Base-by-base conservation (phyloP, 2,329 filamentous ascomycete species). In the Fusarium coicis region DNA sequence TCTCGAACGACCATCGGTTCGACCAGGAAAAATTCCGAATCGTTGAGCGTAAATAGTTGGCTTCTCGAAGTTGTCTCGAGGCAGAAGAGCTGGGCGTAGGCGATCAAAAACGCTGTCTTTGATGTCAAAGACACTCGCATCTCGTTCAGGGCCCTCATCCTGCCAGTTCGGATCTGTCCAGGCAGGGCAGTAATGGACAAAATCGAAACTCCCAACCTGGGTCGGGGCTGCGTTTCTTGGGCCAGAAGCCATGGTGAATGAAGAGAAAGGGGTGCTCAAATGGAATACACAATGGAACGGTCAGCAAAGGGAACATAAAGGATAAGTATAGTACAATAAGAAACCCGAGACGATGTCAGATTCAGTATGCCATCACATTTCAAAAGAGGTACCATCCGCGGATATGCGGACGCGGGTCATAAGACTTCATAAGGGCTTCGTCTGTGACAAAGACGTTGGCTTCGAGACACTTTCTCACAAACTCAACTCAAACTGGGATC, bases 151-250 rank as follows among this genome's bases (percentile, higher is more conserved):
- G 7, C 65, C 60, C 7, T 76, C 59, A 30, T 79, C 78, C 19
- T 77, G 40, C 76, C 79, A 80, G 15, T 66, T 23, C 19, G 78
- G 78, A 5, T 79, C 74, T 10, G 75, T 80, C 78, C 79, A 80
- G 10, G 46, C 57, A 6, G 79, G 79, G 3, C 79, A 58, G 43
- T 75, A 79, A 28, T 37, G 56, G 18, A 73, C 44, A 30, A 40
- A 46, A 15, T 62, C 18, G 43, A 63, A 74, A 21, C 46, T 63
- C 14, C 64, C 66, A 28, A 15, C 23, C 7, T 26, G 28, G 16
- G 19, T 26, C 40, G 10, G 18, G 52, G 37, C 21, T 37, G 4
- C 14, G 16, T 18, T 19, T 16, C 26, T 15, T 23, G 57, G 21
- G 21, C 50, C 56, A 18, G 47, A 50, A 39, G 63, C 18, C 72